These are phyloP conservation scores for Neonectria ditissima DNA, from an alignment of 2,329 filamentous ascomycete species.

Conservation along the genomic window DNA sequence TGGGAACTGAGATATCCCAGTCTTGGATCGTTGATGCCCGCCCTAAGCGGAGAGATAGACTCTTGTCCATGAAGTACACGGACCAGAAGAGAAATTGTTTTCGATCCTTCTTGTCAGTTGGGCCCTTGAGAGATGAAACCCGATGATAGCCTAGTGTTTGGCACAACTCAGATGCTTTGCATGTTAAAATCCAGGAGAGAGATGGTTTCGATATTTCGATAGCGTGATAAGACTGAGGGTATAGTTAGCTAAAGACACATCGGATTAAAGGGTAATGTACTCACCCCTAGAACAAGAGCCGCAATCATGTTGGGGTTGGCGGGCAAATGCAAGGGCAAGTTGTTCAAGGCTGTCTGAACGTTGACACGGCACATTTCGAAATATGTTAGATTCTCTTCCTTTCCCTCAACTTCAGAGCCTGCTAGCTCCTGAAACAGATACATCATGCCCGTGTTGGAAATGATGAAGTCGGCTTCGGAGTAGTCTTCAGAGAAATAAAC, in stretches of 20 bases:
- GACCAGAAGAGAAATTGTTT: conserved; percentile 65
- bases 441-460: conserved; percentile 49
- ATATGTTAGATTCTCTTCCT: conserved; percentile 42
- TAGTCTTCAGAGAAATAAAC: conserved; percentile 50
- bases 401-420: conserved; percentile 29
- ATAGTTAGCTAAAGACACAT: conserved; percentile 5
- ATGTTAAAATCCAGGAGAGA: conserved; percentile 46
- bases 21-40: conserved; percentile 65
- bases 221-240: conserved; percentile 45
- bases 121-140: conserved; percentile 41
- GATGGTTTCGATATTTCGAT: conserved; percentile 51
- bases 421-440: conserved; percentile 46
- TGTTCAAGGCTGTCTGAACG: conserved; percentile 48
- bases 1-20: conserved; percentile 64
- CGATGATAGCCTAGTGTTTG: conserved; percentile 49
- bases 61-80: conserved; percentile 67
- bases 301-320: conserved; percentile 45
- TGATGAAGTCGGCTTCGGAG: conserved; percentile 49
- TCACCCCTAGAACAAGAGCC: conserved; percentile 42
- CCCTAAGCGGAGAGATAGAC: conserved; percentile 66
- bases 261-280: not conserved
- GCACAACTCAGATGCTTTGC: conserved; percentile 49
- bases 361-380: conserved; percentile 44
- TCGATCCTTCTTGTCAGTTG: conserved; percentile 29
- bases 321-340: conserved; percentile 48